Percentiles rank a stretch among this genome's conserved stretches.
Evolutionary conservation across 2,329 filamentous ascomycete species (phyloP).

Genomic region (Seiridium cupressi): DNA sequence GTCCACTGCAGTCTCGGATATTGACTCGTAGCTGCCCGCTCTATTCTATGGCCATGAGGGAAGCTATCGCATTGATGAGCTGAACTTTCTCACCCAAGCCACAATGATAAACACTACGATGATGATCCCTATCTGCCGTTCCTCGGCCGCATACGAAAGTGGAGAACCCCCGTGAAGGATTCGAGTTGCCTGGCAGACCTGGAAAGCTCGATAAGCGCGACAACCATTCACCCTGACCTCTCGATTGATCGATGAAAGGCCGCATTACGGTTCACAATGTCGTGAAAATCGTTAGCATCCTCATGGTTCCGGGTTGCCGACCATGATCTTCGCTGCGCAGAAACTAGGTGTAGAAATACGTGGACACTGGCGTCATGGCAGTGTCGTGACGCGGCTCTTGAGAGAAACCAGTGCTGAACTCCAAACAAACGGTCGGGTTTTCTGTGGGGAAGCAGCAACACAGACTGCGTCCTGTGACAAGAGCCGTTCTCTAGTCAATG

Average conservation of each 20-base stretch:
- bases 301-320: no score
- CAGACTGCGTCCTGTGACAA: no score
- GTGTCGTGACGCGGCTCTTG: slow-evolving; percentile 3
- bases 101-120: neutral
- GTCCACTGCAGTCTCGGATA: no score
- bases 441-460: neutral
- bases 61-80: neutral
- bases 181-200: no score
- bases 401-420: neutral
- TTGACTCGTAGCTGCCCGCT: no score
- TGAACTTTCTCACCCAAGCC: neutral
- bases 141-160: neutral
- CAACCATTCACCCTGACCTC: no score
- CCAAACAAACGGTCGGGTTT: neutral
- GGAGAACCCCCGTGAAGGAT: neutral
- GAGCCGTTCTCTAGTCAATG: no score
- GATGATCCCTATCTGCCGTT: slow-evolving; percentile 3
- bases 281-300: no score
- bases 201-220: no score
- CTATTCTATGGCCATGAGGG: neutral
- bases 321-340: neutral
- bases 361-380: slow-evolving; percentile 1
- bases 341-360: slow-evolving; percentile 1
- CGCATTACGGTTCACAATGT: no score
- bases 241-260: no score